Conservation (phyloP, 2,329 filamentous ascomycete species). For the Juglanconis juglandina region DNA sequence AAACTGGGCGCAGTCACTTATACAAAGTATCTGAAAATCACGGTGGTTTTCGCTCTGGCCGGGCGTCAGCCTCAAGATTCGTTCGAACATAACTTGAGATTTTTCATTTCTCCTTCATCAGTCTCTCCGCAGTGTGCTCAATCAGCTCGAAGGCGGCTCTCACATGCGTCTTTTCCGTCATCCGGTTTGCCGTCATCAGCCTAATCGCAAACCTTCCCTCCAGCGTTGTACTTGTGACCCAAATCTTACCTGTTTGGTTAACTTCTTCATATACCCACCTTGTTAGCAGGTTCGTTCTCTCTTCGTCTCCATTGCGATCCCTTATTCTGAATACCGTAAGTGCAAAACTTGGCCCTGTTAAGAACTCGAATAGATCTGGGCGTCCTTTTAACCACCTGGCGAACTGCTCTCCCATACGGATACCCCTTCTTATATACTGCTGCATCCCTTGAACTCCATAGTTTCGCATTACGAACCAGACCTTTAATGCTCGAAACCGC, state of each 20-base stretch:
- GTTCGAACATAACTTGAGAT: background rate
- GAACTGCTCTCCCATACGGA: slow-evolving; percentile 69
- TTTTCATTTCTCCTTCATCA: slow-evolving; percentile 30
- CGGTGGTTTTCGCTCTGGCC: too few species aligned
- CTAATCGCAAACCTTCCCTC: slow-evolving; percentile 74
- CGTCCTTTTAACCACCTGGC: slow-evolving; percentile 55
- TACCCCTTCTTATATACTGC: slow-evolving; percentile 66
- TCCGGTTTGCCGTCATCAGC: slow-evolving; percentile 69
- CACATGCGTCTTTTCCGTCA: slow-evolving; percentile 70
- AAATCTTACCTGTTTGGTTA: slow-evolving; percentile 73
- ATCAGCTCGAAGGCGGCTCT: slow-evolving; percentile 71
- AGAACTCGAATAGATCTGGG: slow-evolving; percentile 69
- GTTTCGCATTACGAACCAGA: slow-evolving; percentile 88
- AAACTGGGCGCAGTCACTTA: too few species aligned
- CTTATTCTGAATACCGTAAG: slow-evolving; percentile 72
- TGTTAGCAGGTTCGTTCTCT: slow-evolving; percentile 65
- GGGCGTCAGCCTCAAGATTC: too few species aligned
- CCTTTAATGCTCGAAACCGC: slow-evolving; percentile 82
- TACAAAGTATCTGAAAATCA: too few species aligned
- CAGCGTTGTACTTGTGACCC: slow-evolving; percentile 72
- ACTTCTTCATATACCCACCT: slow-evolving; percentile 72
- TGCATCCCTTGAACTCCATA: slow-evolving; percentile 73
- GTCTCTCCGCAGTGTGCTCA: slow-evolving; percentile 59
- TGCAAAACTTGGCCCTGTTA: slow-evolving; percentile 74
- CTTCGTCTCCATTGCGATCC: slow-evolving; percentile 28